Evolutionary conservation across 345 rosid species (phyloP).

Genomic region (Ailanthus altissimus): DNA sequence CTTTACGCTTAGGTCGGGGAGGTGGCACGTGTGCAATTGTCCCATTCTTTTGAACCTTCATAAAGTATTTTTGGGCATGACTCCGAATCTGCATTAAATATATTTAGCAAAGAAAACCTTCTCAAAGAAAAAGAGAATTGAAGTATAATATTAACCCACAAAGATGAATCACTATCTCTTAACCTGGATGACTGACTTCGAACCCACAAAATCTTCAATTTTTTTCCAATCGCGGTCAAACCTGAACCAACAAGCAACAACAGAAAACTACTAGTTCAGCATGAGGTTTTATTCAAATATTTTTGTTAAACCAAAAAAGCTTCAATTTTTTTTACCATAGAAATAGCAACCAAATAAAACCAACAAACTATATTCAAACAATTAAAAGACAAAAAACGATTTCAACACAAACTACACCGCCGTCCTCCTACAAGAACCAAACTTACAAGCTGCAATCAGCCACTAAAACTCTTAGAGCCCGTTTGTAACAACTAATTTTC

Average conservation of each 20-base stretch:
- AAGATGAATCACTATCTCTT: slow-evolving; percentile 14
- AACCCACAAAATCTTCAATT: slow-evolving; percentile 96
- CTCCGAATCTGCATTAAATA: slow-evolving; percentile 70
- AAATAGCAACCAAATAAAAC: background rate
- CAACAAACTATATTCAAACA: background rate
- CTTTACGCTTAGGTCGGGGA: slow-evolving; percentile 97
- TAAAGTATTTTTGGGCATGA: slow-evolving; percentile 96
- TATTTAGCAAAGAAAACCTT: slow-evolving; percentile 15
- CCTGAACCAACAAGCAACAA: slow-evolving; percentile 45
- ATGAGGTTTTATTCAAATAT: background rate
- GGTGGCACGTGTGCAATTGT: slow-evolving; percentile 92
- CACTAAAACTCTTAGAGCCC: background rate
- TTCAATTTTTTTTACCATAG: background rate
- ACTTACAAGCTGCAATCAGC: background rate
- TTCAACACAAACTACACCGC: background rate
- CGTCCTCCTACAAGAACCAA: background rate
- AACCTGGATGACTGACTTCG: slow-evolving; percentile 99
- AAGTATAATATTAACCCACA: background rate
- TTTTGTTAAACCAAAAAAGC: background rate
- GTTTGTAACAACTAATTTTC: no score
- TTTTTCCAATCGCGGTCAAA: slow-evolving; percentile 99
- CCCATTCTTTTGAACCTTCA: slow-evolving; percentile 96
- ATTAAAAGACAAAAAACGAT: background rate
- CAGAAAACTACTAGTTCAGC: slow-evolving; percentile 12
- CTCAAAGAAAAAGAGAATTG: background rate